Conservation (phyloP, 805 yeast genomes). For the Ogataea parapolymorpha region DNA sequence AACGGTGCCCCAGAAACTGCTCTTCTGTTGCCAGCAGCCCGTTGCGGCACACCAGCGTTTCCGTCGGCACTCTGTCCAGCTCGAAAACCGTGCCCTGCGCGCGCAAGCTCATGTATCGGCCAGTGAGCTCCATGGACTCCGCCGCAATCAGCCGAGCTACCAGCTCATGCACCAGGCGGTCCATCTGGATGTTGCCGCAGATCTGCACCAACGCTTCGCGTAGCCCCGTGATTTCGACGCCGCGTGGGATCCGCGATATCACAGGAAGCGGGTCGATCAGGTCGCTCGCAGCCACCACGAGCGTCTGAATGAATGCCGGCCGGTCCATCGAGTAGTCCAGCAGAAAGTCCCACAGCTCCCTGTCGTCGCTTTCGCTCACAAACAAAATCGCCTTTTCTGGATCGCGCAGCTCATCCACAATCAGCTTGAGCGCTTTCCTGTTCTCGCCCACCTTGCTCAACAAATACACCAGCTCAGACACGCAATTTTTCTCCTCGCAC, state of each 20-base stretch:
- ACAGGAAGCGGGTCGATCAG: constrained; percentile 68
- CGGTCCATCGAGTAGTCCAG: constrained; percentile 65
- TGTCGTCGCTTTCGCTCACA: constrained; percentile 63
- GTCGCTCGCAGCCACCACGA: constrained; percentile 67
- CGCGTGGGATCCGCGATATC: constrained; percentile 58
- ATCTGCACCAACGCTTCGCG: constrained; percentile 59
- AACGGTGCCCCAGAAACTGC: constrained; percentile 29
- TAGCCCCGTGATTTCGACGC: constrained; percentile 63
- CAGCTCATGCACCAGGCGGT: constrained; percentile 48
- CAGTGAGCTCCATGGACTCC: constrained; percentile 44
- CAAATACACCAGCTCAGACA: constrained; percentile 75
- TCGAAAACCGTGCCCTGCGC: constrained; percentile 34
- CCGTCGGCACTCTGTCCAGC: constrained; percentile 4
- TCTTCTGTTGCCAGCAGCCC: constrained; percentile 25
- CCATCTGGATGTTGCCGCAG: constrained; percentile 58
- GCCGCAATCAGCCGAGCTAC: constrained; percentile 51
- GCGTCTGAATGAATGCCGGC: constrained; percentile 72
- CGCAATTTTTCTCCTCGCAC: constrained; percentile 52
- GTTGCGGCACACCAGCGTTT: constrained; percentile 1
- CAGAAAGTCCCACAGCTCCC: constrained; percentile 77
- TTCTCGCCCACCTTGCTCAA: constrained; percentile 82
- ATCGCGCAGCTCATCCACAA: constrained; percentile 73
- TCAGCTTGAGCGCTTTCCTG: constrained; percentile 68
- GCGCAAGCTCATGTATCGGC: constrained; percentile 28
- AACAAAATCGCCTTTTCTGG: constrained; percentile 79